Base-by-base conservation (phyloP, 2,329 filamentous ascomycete genomes). In the Penicillium glabrum region DNA sequence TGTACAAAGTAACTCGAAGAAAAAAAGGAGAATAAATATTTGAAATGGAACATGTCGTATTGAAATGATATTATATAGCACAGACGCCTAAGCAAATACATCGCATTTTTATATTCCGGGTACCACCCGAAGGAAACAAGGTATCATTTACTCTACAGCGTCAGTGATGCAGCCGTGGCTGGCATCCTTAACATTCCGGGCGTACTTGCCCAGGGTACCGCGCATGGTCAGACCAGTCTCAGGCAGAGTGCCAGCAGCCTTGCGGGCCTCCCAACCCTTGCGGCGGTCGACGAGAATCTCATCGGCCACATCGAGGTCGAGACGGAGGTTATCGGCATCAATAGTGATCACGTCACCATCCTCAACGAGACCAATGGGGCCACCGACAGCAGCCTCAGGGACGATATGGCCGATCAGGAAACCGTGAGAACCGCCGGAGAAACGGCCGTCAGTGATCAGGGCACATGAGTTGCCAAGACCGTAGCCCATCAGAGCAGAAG, bases 341-440 rank as follows among this genome's bases (percentile, higher is more conserved):
- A 96, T 96, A 48, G 87, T 85, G 64, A 96, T 89, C 56, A 82
- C 82, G 71, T 96, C 91, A 26, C 91, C 91, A 64, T 96, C 88
- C 65, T 83, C 74, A n/a, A 95, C 89, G 11, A 96, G 82, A 14
- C 85, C 91, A 60, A 96, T 95, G 2, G 91, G 91, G 0, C 91
- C 91, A 49, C 91, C 91, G 63, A 90, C 89, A 70, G 90, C 88
- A 9, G 91, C 91, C 77, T 96, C 91, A 26, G 91, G 91, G 41
- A 93, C 90, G 60, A 96, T 89, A 76, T 95, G 90, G 1, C 90
- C 90, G 67, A 95, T 93, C 65, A 95, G 79, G 83, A 95, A 95
- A 39, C 90, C 90, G 82, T 95, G 90, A 60, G 85, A 89, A 51
- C 90, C 91, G 56, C 91, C 91, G 9, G 73, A 76, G 70, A 76